A percentile compares a stretch with the other conserved stretches of the same genome.
These are phyloP conservation scores for Bruguiera sexangula DNA, from an alignment of 345 rosid species.

Conservation along the genomic window DNA sequence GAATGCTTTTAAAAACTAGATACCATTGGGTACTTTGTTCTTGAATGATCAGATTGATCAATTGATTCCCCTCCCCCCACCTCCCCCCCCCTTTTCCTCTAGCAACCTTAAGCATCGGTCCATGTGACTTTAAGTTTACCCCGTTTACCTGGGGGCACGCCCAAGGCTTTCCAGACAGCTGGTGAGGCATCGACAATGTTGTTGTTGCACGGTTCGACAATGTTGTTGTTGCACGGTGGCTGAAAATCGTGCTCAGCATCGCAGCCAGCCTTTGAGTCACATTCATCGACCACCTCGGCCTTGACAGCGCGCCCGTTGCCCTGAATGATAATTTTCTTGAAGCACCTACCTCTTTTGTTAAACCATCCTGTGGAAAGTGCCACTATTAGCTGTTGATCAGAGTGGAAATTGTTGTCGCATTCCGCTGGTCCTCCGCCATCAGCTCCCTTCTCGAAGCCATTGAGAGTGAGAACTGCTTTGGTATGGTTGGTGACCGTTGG, in stretches of 20 bases:
- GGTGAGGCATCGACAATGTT: conserved; percentile 30
- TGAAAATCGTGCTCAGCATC: conserved; percentile 26
- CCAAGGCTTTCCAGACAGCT: conserved; percentile 40
- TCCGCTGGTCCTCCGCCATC: conserved; percentile 28
- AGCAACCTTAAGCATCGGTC: conserved; percentile 27
- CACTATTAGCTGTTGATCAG: conserved; percentile 8
- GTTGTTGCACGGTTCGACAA: conserved; percentile 25
- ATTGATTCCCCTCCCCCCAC: too few relatives aligned
- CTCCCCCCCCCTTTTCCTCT: too few relatives aligned
- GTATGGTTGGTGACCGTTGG: conserved; percentile 15
- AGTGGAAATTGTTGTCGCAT: conserved; percentile 19
- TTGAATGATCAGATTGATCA: too few relatives aligned
- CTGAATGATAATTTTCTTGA: conserved; percentile 10
- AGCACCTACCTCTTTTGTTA: conserved; percentile 19
- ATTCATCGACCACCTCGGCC: conserved; percentile 36
- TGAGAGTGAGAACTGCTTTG: conserved; percentile 26
- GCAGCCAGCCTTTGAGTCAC: conserved; percentile 33
- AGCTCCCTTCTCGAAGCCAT: conserved; percentile 18
- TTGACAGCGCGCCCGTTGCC: conserved; percentile 27
- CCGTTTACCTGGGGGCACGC: conserved; percentile 17
- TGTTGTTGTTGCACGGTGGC: conserved; percentile 29
- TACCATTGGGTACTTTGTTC: too few relatives aligned
- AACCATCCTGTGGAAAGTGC: conserved; percentile 37
- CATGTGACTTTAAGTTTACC: conserved; percentile 33
- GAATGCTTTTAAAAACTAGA: too few relatives aligned